Base-by-base conservation (phyloP, 768 basidiomycete species). In the Lactarius hengduanensis region DNA sequence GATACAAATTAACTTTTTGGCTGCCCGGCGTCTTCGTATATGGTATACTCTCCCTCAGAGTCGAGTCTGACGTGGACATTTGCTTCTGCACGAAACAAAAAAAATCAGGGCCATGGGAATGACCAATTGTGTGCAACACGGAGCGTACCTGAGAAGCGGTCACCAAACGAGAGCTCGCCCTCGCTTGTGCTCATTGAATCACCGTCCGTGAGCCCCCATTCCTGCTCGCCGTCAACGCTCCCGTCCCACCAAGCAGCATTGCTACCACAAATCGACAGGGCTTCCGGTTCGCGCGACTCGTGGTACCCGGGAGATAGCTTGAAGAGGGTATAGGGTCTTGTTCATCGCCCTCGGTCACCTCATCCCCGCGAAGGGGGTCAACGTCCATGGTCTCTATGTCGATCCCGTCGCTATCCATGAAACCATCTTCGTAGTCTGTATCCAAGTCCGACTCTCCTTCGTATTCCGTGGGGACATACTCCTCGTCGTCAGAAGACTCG, bases 401-500 rank as follows among this genome's bases (percentile, higher is more conserved):
- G 40, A 64, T 53, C 7, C 70, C 71, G 28, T 67, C 69, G 53
- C 72, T 72, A 43, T 68, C 71, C 47, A 73, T 68, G 32, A 69
- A 65, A 26, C 59, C 70, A 34, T 68, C 67, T 30, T 75, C 72
- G 72, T 73, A n/a, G 74, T 72, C 71, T 38, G 67, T 71, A 50
- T 74, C 73, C 9, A 73, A 40, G 62, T 73, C 73, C 55, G 71
- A 68, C 20, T 76, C 76, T n/a, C 71, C 84, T 65, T 86, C 85
- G 45, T 81, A 78, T 5, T 81, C 80, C 4, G 80, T 79, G 6
- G 86, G 87, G 26, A 88, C 73, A 70, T 88, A 89, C 74, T 89
- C 88, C 13, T 83, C 85, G 20, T 83, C 88, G 72, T 89, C 87
- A 16, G 84, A 86, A 4, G 84, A 87, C 71, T 87, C 89, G 72